These are phyloP conservation scores for Endotrypanum monterogeii DNA, from an alignment of 208 protist genomes.

Conservation along the genomic window DNA sequence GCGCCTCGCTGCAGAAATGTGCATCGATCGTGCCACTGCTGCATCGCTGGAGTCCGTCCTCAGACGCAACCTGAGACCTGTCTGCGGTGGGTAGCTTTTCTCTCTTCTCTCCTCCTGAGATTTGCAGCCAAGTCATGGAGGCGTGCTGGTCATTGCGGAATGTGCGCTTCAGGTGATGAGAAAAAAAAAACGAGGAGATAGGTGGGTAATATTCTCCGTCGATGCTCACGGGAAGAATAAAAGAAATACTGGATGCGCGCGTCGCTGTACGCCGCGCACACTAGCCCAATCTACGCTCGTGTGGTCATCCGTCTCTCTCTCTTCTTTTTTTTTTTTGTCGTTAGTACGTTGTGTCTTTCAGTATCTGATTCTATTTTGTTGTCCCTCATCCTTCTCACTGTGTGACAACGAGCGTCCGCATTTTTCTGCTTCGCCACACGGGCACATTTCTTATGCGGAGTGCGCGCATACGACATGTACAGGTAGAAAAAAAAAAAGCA, in stretches of 20 bases:
- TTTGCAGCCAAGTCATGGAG: background rate
- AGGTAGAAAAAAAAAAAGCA: background rate
- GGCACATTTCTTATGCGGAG: too few relatives aligned
- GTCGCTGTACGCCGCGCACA: background rate
- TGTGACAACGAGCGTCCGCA: background rate
- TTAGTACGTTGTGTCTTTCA: too few relatives aligned
- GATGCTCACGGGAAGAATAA: background rate
- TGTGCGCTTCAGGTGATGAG: background rate
- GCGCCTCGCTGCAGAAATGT: conserved; percentile 34
- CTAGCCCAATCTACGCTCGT: background rate
- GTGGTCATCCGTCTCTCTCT: background rate
- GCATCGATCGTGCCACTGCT: conserved; percentile 22
- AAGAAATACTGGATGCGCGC: background rate
- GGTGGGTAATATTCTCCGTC: background rate
- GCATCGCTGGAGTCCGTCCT: conserved; percentile 19
- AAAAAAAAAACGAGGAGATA: background rate
- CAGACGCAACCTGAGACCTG: conserved; percentile 8
- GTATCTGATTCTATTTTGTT: background rate
- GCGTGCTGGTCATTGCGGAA: background rate
- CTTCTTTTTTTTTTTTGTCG: background rate
- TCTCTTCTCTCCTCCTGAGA: background rate
- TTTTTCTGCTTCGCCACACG: background rate
- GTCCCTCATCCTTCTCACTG: background rate
- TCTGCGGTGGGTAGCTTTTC: background rate
- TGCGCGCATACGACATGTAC: background rate